Evolutionary conservation across 306 rosid genomes (phyloP), one percentile per base, ranked within the genome.

Genomic region (Rubus parviflorus): DNA sequence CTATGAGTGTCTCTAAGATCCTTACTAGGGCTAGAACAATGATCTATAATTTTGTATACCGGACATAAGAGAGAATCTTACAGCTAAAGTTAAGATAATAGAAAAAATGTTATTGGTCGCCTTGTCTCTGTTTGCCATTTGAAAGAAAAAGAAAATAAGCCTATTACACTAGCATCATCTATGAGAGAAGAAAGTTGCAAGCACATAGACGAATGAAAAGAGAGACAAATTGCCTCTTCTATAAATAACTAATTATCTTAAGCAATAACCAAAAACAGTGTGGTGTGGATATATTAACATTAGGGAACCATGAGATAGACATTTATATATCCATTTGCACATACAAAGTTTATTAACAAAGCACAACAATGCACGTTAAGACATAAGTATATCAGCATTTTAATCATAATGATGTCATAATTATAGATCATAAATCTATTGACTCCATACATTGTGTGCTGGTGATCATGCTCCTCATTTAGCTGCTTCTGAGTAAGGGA

Each of bases 401-500:
- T 58, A 15, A 23, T 23, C 22, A 41, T 11, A 42, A 17, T 54
- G 14, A 35, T 56, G 35, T 25, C 19, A 30, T 2, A 19, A 14
- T 5, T 42, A 46, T 11, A 25, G 46, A 7, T 73, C 54, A 53
- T 16, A 46, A 57, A 45, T 72, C 48, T 38, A 56, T 41, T 20
- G 80, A 80, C 43, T 75, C 52, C 76, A 13, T 92, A 94, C 97
- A 92, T 73, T 80, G 77, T 85, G 72, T 86, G 82, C 77, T 81
- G 88, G 80, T 72, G 54, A 84, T 86, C 97, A 81, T 94, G 98
- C 85, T 92, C 92, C 83, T 88, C 97, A 47, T 90, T 86, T 82
- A 94, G 81, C 79, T 94, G 98, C 71, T 79, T 87, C 75, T 94
- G 98, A 46, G 97, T 94, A 47, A 89, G 87, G 82, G 98, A 94